Percentiles rank a stretch among this genome's conserved stretches.
Evolutionary conservation across 1,284 basidiomycete genomes (phyloP).

Genomic region (Boletus sp.): DNA sequence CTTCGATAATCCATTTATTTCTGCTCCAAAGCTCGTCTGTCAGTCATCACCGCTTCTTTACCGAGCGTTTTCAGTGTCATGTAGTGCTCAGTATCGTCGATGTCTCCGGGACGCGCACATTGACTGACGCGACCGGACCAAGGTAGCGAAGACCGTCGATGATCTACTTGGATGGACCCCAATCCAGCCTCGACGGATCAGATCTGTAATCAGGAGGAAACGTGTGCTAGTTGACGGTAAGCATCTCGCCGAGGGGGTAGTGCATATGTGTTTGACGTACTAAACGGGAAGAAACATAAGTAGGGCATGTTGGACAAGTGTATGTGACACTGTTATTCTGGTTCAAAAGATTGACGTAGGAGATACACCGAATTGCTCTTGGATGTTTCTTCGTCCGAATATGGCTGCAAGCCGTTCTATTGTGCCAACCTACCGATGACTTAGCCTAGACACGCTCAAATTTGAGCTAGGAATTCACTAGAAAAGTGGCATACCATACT

Average conservation of each 20-base stretch:
- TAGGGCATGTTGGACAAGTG: background rate
- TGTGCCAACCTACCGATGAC: conserved; percentile 10
- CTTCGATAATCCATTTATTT: conserved; percentile 11
- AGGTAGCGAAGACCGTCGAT: conserved; percentile 60
- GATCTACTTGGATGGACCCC: conserved; percentile 85
- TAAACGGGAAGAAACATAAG: background rate
- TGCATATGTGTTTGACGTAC: conserved; percentile 6
- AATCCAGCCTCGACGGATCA: conserved; percentile 62
- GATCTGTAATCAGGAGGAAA: conserved; percentile 79
- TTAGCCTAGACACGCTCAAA: background rate
- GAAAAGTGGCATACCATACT: conserved; percentile 20
- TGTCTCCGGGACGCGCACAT: conserved; percentile 57
- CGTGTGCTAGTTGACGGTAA: conserved; percentile 55
- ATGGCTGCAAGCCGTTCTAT: conserved; percentile 19
- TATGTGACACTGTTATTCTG: background rate
- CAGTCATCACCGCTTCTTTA: background rate
- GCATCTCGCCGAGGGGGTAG: background rate
- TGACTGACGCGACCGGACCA: conserved; percentile 56
- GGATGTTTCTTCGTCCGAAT: conserved; percentile 20
- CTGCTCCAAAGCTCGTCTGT: conserved; percentile 3
- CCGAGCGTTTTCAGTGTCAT: conserved; percentile 15
- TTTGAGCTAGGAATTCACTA: conserved; percentile 16
- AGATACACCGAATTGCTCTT: conserved; percentile 14
- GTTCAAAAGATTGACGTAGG: background rate
- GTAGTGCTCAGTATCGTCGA: conserved; percentile 43